phyloP scores from a whole-genome alignment of 2,329 filamentous ascomycete genomes.

The Fusarium ramigenum region DNA sequence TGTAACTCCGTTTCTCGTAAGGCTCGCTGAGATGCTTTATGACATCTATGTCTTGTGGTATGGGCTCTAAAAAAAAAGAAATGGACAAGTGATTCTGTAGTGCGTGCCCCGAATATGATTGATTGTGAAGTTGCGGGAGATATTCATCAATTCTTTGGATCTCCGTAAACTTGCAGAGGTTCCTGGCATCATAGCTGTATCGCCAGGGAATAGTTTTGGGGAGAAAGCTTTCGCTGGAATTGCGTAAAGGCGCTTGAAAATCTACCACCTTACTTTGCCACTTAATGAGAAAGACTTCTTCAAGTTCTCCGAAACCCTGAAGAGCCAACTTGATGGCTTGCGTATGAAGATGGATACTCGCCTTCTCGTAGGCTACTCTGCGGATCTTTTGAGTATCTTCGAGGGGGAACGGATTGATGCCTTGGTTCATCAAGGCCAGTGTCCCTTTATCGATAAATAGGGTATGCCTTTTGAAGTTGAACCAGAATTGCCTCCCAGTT shows the following conservation, averaged over 20 bases:
- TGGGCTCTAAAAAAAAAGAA: background rate
- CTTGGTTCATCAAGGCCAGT: background rate
- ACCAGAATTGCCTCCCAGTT: background rate
- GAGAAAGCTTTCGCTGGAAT: background rate
- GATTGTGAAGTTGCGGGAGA: accelerated
- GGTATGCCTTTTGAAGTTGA: background rate
- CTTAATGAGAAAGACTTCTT: background rate
- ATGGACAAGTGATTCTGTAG: too few species aligned
- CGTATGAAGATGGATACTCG: accelerated
- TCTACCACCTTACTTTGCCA: background rate
- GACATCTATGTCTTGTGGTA: background rate
- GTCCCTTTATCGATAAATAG: background rate
- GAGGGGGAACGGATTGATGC: background rate
- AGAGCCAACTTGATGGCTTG: background rate
- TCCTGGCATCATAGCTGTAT: background rate
- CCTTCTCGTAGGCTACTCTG: background rate
- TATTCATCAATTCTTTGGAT: background rate
- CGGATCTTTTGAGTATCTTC: background rate
- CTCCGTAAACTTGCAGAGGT: background rate
- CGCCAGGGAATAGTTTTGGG: background rate
- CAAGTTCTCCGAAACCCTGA: background rate
- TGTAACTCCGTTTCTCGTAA: background rate
- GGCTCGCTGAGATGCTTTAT: background rate
- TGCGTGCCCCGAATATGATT: background rate
- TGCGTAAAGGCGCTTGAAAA: accelerated